phyloP scores from a whole-genome alignment of 1,284 basidiomycete genomes.

The Cryptococcus amylolentus region DNA sequence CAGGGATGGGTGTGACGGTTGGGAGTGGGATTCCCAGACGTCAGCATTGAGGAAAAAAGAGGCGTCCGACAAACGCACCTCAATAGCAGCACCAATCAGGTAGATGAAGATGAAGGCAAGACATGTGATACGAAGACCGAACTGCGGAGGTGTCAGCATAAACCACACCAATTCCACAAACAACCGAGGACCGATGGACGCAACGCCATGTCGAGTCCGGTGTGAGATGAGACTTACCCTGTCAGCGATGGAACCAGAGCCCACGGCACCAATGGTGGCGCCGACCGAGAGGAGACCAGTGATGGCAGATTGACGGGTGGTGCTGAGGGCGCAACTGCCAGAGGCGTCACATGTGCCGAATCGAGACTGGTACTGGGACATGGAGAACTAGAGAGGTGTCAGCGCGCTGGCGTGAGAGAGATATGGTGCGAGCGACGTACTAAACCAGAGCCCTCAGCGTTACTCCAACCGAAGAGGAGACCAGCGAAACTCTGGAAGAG shows the following conservation, averaged over 20 bases:
- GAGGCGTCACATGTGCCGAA: conserved; percentile 28
- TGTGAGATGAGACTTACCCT: conserved; percentile 20
- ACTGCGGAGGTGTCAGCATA: conserved; percentile 12
- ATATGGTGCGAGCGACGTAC: conserved; percentile 12
- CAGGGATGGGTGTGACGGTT: not conserved
- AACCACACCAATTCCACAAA: too few species aligned
- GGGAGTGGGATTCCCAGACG: too few species aligned
- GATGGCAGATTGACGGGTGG: conserved; percentile 40
- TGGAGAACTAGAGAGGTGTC: conserved; percentile 24
- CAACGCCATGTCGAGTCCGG: not conserved
- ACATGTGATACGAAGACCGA: conserved; percentile 44
- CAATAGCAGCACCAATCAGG: conserved; percentile 50
- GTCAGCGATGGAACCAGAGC: conserved; percentile 37
- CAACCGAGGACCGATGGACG: too few species aligned
- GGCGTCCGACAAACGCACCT: conserved; percentile 22
- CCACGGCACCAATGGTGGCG: conserved; percentile 45
- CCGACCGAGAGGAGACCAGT: conserved; percentile 48
- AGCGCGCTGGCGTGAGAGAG: not conserved
- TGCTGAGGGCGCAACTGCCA: conserved; percentile 25
- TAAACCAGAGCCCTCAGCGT: conserved; percentile 37
- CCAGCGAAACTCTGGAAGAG: conserved; percentile 43
- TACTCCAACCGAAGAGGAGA: conserved; percentile 41
- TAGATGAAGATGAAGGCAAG: conserved; percentile 47
- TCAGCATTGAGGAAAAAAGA: not conserved
- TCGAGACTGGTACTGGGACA: conserved; percentile 21